Base-by-base conservation (phyloP, 768 basidiomycete genomes). In the Lentinula boryana region DNA sequence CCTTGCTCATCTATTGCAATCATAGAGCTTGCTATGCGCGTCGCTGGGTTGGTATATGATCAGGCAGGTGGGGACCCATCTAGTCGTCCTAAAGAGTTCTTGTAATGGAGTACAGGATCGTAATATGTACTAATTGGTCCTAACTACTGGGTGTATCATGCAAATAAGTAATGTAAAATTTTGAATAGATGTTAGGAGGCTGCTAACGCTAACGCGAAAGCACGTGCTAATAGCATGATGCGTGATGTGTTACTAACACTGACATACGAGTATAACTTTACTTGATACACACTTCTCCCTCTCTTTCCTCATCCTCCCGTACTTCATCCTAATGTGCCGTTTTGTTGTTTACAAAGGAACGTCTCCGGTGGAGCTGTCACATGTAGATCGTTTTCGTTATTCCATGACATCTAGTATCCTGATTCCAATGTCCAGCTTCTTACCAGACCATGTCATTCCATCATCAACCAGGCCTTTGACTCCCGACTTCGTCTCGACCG, bases 391-490 rank as follows among this genome's bases (percentile, higher is more conserved):
- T 4, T 32, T 40, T 60, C 56, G 23, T 38, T 61, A 48, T 21
- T 61, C 38, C n/a, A 51, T 31, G 10, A 6, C 18, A 56, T 60
- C 32, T 44, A 40, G 27, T 64, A 31, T 38, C 48, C 36, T 67
- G 49, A 61, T 38, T 33, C 31, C 57, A 54, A 51, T 57, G 56
- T 35, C 35, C 60, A 93, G 84, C 84, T 98, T n/a, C 80, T 98
- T 66, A 98, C 95, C 48, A 82, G 91, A 52, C 96, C 96, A 55
- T 88, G 88, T 62, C 96, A 98, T 75, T 93, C 91, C 3, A 97
- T 98, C 75, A 97, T 95, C 71, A 96, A 96, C 71, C 94, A 97
- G 75, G 94, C 96, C 0, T 95, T 94, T 68, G 96, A 98, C 75
- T 95, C 93, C 21, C 83, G 95, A 7, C 79, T 99, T 35, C 84